phyloP scores from a whole-genome alignment of 2,329 filamentous ascomycete species.

The Chaetomium olivaceum region DNA sequence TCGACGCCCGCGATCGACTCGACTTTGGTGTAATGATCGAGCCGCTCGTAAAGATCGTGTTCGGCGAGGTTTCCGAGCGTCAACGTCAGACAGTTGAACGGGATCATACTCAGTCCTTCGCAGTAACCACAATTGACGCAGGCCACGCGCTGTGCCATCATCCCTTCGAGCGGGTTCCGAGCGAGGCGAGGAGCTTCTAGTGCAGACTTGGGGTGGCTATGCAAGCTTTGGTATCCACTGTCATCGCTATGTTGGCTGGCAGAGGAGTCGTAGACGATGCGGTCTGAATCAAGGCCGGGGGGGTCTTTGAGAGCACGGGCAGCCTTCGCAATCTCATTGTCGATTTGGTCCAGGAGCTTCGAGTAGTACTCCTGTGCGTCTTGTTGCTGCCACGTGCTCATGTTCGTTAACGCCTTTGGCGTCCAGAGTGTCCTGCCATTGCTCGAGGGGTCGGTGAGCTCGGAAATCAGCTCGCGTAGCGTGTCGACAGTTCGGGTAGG shows the following conservation, averaged over 20 bases:
- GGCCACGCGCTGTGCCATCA: conserved; percentile 83
- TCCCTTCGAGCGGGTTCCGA: conserved; percentile 81
- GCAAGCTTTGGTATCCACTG: conserved; percentile 56
- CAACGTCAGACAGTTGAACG: conserved; percentile 91
- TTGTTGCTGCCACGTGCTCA: conserved; percentile 95
- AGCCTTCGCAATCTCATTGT: conserved; percentile 68
- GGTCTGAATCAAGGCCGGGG: conserved; percentile 45
- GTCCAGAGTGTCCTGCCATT: conserved; percentile 81
- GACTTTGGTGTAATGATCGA: conserved; percentile 81
- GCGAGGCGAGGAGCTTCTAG: conserved; percentile 42
- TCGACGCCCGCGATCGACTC: conserved; percentile 88
- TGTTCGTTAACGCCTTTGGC: conserved; percentile 76
- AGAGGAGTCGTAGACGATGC: conserved; percentile 45
- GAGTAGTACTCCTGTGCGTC: conserved; percentile 98
- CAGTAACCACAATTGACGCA: conserved; percentile 84
- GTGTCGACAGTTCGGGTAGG: conserved; percentile 44
- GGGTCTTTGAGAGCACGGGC: conserved; percentile 38
- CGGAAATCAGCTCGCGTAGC: conserved; percentile 66
- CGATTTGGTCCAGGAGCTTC: conserved; percentile 80
- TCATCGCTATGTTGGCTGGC: conserved; percentile 56
- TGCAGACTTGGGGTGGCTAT: conserved; percentile 41
- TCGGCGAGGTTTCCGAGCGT: conserved; percentile 66
- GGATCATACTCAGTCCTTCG: conserved; percentile 84
- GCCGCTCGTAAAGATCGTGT: conserved; percentile 73
- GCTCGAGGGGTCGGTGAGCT: conserved; percentile 68